A percentile compares a stretch with the other conserved stretches of the same genome.
These are phyloP conservation scores for Globisporangium barbulae DNA, from an alignment of 352 stramenopile species.

Conservation along the genomic window DNA sequence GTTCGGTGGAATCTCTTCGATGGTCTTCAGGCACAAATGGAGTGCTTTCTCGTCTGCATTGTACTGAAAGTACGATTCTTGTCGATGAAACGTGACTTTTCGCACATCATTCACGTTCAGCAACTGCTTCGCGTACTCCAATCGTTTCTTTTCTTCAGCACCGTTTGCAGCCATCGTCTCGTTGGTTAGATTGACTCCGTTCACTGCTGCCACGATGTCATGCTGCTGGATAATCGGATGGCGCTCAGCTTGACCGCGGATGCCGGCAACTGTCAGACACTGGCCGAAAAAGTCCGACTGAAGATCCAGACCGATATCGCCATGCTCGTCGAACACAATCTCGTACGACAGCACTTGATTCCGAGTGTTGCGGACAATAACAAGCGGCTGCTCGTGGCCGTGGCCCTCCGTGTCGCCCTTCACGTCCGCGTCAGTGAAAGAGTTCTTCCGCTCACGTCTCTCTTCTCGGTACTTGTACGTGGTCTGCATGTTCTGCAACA, in stretches of 20 bases:
- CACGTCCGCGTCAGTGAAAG: constrained; percentile 8
- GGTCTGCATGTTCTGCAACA: constrained; percentile 45
- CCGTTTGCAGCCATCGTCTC: constrained; percentile 24
- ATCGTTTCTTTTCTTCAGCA: constrained; percentile 30
- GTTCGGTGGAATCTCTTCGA: constrained; percentile 30
- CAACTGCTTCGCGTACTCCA: constrained; percentile 23
- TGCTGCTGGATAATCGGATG: constrained; percentile 46
- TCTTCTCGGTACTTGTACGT: constrained; percentile 35
- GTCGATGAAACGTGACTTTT: constrained; percentile 42
- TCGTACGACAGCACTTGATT: constrained; percentile 68
- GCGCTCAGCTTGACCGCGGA: constrained; percentile 30
- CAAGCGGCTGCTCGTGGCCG: constrained; percentile 28
- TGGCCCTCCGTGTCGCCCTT: constrained; percentile 15
- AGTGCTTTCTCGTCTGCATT: constrained; percentile 22
- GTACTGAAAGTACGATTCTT: constrained; percentile 55
- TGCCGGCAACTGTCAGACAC: constrained; percentile 39
- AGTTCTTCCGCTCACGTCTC: constrained; percentile 17
- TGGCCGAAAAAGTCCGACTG: constrained; percentile 60
- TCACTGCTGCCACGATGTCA: constrained; percentile 52
- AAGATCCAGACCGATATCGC: constrained; percentile 36
- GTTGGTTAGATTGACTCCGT: constrained; percentile 24
- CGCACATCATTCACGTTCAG: constrained; percentile 25
- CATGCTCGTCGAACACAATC: constrained; percentile 47
- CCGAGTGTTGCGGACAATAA: constrained; percentile 52
- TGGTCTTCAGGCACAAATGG: constrained; percentile 32